Conservation (phyloP, 352 stramenopile genomes). For the Phytophthora ramorum region DNA sequence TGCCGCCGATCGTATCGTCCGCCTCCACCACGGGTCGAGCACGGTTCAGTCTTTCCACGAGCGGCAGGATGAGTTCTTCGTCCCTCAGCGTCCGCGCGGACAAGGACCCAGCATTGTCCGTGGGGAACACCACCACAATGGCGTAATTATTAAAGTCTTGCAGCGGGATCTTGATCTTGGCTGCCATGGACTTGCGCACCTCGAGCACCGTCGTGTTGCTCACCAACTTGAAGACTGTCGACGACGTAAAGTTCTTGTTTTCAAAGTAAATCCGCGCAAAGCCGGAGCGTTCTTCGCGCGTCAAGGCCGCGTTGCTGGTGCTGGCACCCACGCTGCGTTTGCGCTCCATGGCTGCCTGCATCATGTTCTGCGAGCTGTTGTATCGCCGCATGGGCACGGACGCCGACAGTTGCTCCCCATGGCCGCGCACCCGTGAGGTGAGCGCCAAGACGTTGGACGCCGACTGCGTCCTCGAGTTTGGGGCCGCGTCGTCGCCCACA, state of each 20-base stretch:
- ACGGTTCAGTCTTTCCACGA: slow-evolving; percentile 75
- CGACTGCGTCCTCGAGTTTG: slow-evolving; percentile 19
- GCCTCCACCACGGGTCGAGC: slow-evolving; percentile 47
- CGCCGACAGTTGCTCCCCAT: slow-evolving; percentile 23
- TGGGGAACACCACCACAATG: slow-evolving; percentile 84
- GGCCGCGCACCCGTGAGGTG: slow-evolving; percentile 17
- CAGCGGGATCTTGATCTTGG: slow-evolving; percentile 79
- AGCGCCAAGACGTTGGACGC: slow-evolving; percentile 44
- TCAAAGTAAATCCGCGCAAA: slow-evolving; percentile 90
- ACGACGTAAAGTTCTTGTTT: slow-evolving; percentile 83
- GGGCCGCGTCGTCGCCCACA: slow-evolving; percentile 15
- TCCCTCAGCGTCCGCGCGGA: slow-evolving; percentile 79
- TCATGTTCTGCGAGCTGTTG: slow-evolving; percentile 38
- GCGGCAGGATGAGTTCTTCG: slow-evolving; percentile 77
- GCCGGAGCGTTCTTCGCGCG: slow-evolving; percentile 63
- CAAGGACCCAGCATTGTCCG: slow-evolving; percentile 58
- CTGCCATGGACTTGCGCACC: slow-evolving; percentile 80
- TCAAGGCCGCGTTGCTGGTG: slow-evolving; percentile 20
- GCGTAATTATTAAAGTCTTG: slow-evolving; percentile 77
- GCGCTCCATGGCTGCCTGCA: slow-evolving; percentile 32
- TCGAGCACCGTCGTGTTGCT: slow-evolving; percentile 75
- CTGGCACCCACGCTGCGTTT: slow-evolving; percentile 27
- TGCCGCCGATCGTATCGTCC: slow-evolving; percentile 54
- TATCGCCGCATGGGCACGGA: slow-evolving; percentile 39
- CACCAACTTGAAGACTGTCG: slow-evolving; percentile 80